Conservation (phyloP, 2,329 filamentous ascomycete species). For the Stachybotrys chartarum region DNA sequence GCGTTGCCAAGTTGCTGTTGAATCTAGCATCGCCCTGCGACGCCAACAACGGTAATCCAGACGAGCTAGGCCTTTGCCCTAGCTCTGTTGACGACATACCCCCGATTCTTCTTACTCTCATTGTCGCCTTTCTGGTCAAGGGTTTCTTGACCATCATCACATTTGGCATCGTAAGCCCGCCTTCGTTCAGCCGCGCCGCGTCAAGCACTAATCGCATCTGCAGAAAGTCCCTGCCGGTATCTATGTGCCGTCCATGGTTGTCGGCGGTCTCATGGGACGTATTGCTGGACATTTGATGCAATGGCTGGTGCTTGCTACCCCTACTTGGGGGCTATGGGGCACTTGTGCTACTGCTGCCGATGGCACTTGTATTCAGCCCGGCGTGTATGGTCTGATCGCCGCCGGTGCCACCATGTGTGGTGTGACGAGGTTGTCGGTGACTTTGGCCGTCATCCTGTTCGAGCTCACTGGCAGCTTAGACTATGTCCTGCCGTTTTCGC, state of each 20-base stretch:
- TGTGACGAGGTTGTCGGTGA: conserved; percentile 88
- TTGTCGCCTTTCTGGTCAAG: conserved; percentile 82
- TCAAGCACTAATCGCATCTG: background rate
- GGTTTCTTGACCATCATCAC: conserved; percentile 81
- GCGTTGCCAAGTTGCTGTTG: conserved; percentile 83
- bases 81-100: conserved; percentile 67
- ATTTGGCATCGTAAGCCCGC: conserved; percentile 67
- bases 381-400: conserved; percentile 92
- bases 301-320: conserved; percentile 68
- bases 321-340: conserved; percentile 65
- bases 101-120: conserved; percentile 61
- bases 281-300: conserved; percentile 82
- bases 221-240: conserved; percentile 91
- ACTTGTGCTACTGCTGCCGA: conserved; percentile 63
- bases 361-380: conserved; percentile 84
- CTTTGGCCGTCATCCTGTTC: conserved; percentile 89
- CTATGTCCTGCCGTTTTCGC: conserved; percentile 89
- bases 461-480: conserved; percentile 92
- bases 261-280: conserved; percentile 85
- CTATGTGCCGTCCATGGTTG: conserved; percentile 98
- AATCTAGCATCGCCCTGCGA: conserved; percentile 88
- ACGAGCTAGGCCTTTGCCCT: conserved; percentile 72
- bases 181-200: background rate
- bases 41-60: conserved; percentile 54
- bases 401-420: conserved; percentile 98